These are phyloP conservation scores for Penicillium janthinellum DNA, from an alignment of 2,329 filamentous ascomycete species.

Conservation along the genomic window DNA sequence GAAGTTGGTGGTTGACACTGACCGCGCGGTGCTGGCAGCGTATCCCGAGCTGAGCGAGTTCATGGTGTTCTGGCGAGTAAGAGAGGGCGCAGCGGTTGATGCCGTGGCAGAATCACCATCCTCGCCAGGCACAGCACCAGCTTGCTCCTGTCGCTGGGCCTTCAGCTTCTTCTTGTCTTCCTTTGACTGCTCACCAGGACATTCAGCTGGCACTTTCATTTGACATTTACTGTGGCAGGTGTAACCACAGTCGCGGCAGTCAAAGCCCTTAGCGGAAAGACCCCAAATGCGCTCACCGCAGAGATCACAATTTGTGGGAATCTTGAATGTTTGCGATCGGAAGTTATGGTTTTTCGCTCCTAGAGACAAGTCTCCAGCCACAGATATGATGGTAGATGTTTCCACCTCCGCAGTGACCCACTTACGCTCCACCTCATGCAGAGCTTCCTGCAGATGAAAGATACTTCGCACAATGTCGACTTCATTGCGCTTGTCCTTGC, in stretches of 20 bases:
- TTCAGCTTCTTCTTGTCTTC: slow-evolving; percentile 96
- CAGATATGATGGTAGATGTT: slow-evolving; percentile 85
- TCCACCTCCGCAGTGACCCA: slow-evolving; percentile 89
- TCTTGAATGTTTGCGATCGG: slow-evolving; percentile 98
- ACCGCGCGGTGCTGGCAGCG: slow-evolving; percentile 74
- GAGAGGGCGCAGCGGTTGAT: slow-evolving; percentile 63
- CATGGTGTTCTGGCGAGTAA: slow-evolving; percentile 84
- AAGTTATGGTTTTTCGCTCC: slow-evolving; percentile 96
- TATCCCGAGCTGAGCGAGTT: slow-evolving; percentile 88
- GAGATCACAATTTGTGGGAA: slow-evolving; percentile 96
- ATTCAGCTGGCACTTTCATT: slow-evolving; percentile 96
- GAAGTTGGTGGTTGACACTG: slow-evolving; percentile 69
- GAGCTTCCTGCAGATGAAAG: slow-evolving; percentile 78
- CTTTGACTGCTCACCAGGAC: slow-evolving; percentile 89
- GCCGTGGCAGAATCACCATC: slow-evolving; percentile 40
- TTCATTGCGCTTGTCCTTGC: slow-evolving; percentile 85
- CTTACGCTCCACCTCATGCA: slow-evolving; percentile 82
- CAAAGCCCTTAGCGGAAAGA: slow-evolving; percentile 91
- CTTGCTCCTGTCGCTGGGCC: slow-evolving; percentile 76
- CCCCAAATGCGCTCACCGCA: slow-evolving; percentile 98
- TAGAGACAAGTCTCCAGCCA: slow-evolving; percentile 87
- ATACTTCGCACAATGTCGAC: slow-evolving; percentile 80
- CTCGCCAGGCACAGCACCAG: slow-evolving; percentile 57
- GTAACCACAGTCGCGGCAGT: slow-evolving; percentile 94
- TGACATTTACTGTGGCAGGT: slow-evolving; percentile 98